Evolutionary conservation across 148 eudicot genomes (phyloP), one percentile per base, ranked within the genome.

Genomic region (Arctostaphylos glauca): DNA sequence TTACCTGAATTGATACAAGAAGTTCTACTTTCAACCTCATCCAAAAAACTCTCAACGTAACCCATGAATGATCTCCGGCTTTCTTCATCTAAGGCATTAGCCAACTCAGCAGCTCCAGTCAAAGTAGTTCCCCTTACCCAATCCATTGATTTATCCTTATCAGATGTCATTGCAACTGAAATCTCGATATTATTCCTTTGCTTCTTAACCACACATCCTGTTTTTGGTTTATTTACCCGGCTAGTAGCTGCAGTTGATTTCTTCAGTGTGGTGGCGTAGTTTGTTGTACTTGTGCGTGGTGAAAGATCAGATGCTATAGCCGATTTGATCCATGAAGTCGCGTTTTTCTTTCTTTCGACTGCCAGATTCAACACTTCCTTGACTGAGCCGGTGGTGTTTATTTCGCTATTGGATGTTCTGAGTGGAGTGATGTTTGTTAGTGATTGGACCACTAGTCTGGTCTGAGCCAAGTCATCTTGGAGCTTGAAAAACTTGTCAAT

Each of bases 231-330:
- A 15, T 38, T 31, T 16, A 25, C 56, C 2, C 53, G 80, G 54
- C 70, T 82, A 74, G 81, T 77, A 67, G 81, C 23, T 15, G 43
- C 54, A 19, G 60, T 43, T 9, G 84, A 56, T 76, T 83, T 87
- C 84, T 84, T 87, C 48, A 38, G 73, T 12, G 83, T 83, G 23
- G 66, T 84, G 10, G 74, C 44, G 38, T 60, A 8, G 6, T 75
- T 77, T 4, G 21, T 13, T 21, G 64, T 18, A 21, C 70, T 48
- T 9, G 41, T 52, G 47, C 74, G 71, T 0, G 89, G 89, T n/a
- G 88, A 88, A 53, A 91, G 90, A 87, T 91, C 90, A 25, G 25
- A 71, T 60, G 90, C 90, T 13, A 88, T 52, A 0, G 90, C 91
- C 12, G 88, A 82, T 80, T 88, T 89, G 25, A 91, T 82, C 90